Base-by-base conservation (phyloP, 2,329 filamentous ascomycete genomes). In the Colletotrichum sidae region DNA sequence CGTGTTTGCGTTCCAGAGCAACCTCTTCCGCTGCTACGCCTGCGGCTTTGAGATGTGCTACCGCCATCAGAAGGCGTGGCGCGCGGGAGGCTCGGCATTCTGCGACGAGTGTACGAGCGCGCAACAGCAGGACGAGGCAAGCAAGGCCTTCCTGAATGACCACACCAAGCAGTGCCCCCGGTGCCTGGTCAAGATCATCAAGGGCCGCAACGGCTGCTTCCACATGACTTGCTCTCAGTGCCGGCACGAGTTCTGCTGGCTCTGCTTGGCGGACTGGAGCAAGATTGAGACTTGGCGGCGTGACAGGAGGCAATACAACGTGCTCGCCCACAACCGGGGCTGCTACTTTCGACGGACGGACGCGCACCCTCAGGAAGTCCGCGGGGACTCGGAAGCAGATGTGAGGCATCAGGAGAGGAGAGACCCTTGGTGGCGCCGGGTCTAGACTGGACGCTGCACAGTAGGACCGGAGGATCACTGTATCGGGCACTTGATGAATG, bases 221-320 rank as follows among this genome's bases (percentile, higher is more conserved):
- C 78, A 79, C 67, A 80, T 80, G 78, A 78, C 75, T 0, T 79
- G 78, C 68, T 65, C 72, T 10, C 72, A 73, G 49, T 80, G 78
- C 69, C 70, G 72, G 17, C 73, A 76, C 54, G 75, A 80, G 68
- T 80, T 75, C 58, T 75, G 74, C 70, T 76, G 74, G 74, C 67
- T 70, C 54, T 75, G 73, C 37, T 52, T 73, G 11, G 71, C 71
- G n/a, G 68, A 70, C 37, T 72, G 70, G 70, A 52, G 37, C 11
- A 55, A 54, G 2, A 69, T 72, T 9, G 6, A 17, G 49, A n/a
- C 2, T n/a, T 17, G 4, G 25, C 4, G 6, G 6, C 44, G 15
- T 17, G 44, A 17, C 13, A 41, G 25, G 17, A 8, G n/a, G 6
- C 1, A 10, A 5, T 46, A 46, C 15, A 6, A 46, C 9, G 15